These are phyloP conservation scores for Coemansia sp. DNA, from an alignment of 192 early-diverging fungal species.

Conservation along the genomic window DNA sequence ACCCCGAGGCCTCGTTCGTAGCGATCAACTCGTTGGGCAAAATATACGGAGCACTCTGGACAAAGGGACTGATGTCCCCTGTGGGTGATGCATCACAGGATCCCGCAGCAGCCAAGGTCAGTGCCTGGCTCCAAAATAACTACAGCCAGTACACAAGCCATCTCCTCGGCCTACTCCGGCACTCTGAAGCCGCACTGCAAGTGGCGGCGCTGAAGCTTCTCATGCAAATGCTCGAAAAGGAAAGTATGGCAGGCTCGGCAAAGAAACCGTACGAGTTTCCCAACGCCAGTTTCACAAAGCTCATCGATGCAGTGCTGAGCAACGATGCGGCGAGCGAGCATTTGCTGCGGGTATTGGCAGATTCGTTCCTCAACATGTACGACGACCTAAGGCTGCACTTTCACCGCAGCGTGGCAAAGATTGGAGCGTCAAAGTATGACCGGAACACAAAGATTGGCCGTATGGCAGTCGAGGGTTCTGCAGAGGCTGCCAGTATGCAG, in stretches of 20 bases:
- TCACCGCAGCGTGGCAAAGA: slow-evolving; percentile 56
- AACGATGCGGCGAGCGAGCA: slow-evolving; percentile 59
- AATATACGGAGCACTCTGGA: slow-evolving; percentile 56
- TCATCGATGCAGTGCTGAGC: slow-evolving; percentile 57
- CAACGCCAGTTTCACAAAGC: slow-evolving; percentile 58
- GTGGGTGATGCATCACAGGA: slow-evolving; percentile 13
- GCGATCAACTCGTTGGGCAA: slow-evolving; percentile 70
- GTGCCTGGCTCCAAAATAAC: slow-evolving; percentile 73
- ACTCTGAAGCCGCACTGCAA: slow-evolving; percentile 71
- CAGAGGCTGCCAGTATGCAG: slow-evolving; percentile 9
- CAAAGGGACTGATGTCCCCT: slow-evolving; percentile 24
- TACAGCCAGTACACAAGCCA: slow-evolving; percentile 63
- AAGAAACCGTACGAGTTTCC: slow-evolving; percentile 74
- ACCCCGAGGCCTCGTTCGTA: slow-evolving; percentile 59
- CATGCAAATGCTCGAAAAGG: slow-evolving; percentile 66
- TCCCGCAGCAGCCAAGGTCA: slow-evolving; percentile 54
- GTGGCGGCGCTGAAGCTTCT: slow-evolving; percentile 69
- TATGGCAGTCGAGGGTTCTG: background rate
- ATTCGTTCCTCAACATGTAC: slow-evolving; percentile 71
- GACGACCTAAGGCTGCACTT: slow-evolving; percentile 88
- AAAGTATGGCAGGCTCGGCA: slow-evolving; percentile 49
- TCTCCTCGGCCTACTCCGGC: slow-evolving; percentile 52
- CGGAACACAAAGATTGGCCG: slow-evolving; percentile 41
- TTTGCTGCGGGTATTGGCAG: slow-evolving; percentile 59
- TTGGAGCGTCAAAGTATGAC: slow-evolving; percentile 36